Percentiles rank a stretch among this genome's conserved stretches.
Conservation (phyloP, 106 monocot genomes). For the Dioscorea zingiberensis region DNA sequence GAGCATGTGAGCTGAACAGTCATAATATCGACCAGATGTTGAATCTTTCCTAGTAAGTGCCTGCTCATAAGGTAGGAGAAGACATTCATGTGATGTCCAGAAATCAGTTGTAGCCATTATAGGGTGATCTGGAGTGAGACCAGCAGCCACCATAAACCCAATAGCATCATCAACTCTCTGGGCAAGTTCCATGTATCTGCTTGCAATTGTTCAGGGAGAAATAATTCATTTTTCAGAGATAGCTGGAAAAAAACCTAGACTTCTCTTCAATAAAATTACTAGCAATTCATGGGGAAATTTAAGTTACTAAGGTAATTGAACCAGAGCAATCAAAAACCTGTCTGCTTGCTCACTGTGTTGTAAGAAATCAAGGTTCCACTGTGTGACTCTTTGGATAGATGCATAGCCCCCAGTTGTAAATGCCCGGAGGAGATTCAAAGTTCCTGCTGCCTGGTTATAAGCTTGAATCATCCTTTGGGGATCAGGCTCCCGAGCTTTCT, state of each 20-base stretch:
- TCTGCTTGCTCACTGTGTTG: slow-evolving; percentile 58
- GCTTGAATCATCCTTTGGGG: slow-evolving; percentile 44
- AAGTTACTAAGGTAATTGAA: not conserved
- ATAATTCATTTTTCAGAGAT: too few species aligned
- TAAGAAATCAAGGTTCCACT: slow-evolving; percentile 67
- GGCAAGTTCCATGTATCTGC: slow-evolving; percentile 54
- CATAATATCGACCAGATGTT: slow-evolving; percentile 50
- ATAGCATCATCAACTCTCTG: slow-evolving; percentile 59
- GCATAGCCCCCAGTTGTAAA: slow-evolving; percentile 75
- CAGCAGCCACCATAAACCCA: slow-evolving; percentile 61
- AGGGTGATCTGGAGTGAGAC: slow-evolving; percentile 50
- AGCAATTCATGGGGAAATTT: too few species aligned
- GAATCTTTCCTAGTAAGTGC: slow-evolving; percentile 60
- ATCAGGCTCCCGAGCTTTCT: slow-evolving; percentile 45
- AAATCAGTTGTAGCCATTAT: slow-evolving; percentile 55
- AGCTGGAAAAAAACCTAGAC: too few species aligned
- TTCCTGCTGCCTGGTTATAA: slow-evolving; percentile 51
- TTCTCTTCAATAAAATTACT: too few species aligned
- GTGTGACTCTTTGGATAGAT: slow-evolving; percentile 43
- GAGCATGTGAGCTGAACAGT: slow-evolving; percentile 71
- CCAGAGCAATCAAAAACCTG: slow-evolving; percentile 16
- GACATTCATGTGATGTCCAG: slow-evolving; percentile 73
- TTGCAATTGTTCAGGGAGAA: not conserved
- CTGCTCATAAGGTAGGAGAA: slow-evolving; percentile 59
- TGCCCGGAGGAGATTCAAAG: slow-evolving; percentile 64